Evolutionary conservation across 2,329 filamentous ascomycete species (phyloP).

Genomic region (Metarhizium sp.): DNA sequence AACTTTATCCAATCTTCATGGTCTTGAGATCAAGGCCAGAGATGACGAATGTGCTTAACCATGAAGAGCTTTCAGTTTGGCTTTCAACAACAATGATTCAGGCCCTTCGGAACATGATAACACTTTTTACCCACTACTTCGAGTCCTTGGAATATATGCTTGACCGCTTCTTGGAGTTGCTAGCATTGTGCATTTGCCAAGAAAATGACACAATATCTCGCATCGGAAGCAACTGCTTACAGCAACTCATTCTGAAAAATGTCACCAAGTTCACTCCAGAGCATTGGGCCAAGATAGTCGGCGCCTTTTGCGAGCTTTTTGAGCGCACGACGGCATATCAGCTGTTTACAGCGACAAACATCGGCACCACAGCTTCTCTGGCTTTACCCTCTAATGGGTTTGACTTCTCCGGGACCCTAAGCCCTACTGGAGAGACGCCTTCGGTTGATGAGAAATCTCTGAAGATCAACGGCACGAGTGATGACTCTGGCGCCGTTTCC

Average conservation of each 20-base stretch:
- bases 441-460: conserved; percentile 45
- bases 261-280: conserved; percentile 79
- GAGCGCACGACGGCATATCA: conserved; percentile 90
- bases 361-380: conserved; percentile 42
- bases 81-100: conserved; percentile 99
- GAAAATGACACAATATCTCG: conserved; percentile 97
- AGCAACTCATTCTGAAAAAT: conserved; percentile 93
- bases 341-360: conserved; percentile 74
- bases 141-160: conserved; percentile 95
- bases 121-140: conserved; percentile 97
- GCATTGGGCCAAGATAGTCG: conserved; percentile 93
- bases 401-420: conserved; percentile 37
- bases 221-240: conserved; percentile 95
- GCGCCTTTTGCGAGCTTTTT: conserved; percentile 92
- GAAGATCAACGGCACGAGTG: conserved; percentile 48
- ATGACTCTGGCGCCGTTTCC: conserved; percentile 19
- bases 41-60: conserved; percentile 89
- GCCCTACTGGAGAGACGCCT: conserved; percentile 27
- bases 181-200: conserved; percentile 95
- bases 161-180: conserved; percentile 87
- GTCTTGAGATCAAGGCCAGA: conserved; percentile 93
- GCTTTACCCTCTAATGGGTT: conserved; percentile 43
- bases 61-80: conserved; percentile 97
- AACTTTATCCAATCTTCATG: conserved; percentile 97
- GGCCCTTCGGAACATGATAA: conserved; percentile 95